phyloP scores from a whole-genome alignment of 129 eudicot genomes.

The Sambucus nigra region DNA sequence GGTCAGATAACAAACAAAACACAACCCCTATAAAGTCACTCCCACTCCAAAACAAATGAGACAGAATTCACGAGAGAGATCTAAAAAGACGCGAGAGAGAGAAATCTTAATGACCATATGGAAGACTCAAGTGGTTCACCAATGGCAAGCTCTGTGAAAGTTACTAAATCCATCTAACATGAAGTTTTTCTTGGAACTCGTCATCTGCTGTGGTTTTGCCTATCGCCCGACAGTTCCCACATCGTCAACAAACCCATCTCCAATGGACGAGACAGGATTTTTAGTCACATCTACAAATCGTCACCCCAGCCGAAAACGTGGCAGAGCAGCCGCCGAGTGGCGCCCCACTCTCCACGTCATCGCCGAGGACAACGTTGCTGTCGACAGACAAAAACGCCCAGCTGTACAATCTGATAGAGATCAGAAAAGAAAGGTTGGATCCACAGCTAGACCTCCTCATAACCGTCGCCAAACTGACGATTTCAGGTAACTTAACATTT shows the following conservation, averaged over 20 bases:
- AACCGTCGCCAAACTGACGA: neutral
- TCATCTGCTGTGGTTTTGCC: neutral
- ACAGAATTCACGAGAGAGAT: no score
- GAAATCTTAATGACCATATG: no score
- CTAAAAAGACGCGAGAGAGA: no score
- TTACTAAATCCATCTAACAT: no score
- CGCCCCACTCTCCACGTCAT: slow-evolving; percentile 8
- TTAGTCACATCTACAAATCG: neutral
- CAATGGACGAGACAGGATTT: neutral
- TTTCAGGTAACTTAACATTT: neutral
- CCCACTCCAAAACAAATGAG: no score
- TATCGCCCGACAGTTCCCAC: neutral
- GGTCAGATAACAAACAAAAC: no score
- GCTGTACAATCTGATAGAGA: neutral
- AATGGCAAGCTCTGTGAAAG: no score
- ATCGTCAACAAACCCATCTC: neutral
- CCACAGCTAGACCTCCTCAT: neutral
- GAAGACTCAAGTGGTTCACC: no score
- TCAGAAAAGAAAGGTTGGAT: neutral
- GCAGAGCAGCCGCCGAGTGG: slow-evolving; percentile 6
- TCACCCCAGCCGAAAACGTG: neutral
- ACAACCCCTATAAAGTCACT: no score
- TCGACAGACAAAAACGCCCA: neutral
- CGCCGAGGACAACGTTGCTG: slow-evolving; percentile 12
- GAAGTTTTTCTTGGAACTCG: slow-evolving; percentile 5